Evolutionary conservation across 257 asterid species (phyloP), one percentile per base, ranked within the genome.

Genomic region (Lithospermum erythrorhizon): DNA sequence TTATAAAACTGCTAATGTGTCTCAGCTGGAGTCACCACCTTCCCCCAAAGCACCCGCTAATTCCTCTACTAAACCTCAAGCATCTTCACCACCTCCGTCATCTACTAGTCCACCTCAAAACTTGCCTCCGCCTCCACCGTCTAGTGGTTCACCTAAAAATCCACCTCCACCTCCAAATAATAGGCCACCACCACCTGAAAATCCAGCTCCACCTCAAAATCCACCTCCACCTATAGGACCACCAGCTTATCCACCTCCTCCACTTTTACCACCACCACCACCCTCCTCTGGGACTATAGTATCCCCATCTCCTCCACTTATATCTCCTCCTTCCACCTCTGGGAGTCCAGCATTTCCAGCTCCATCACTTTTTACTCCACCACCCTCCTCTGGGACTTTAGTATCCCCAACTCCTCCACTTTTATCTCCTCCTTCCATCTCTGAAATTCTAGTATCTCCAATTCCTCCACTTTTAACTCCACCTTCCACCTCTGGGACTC

Each of bases 41-140:
- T 68, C 80, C 27, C 70, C 75, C 7, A 57, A 4, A 6, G 13
- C 14, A 20, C 58, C 58, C 27, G 14, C 25, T 5, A 19, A 2
- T 20, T 20, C 5, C 0, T 20, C 78, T 30, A 68, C 80, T 29
- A 54, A 18, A 27, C 73, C 82, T 62, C 80, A 78, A 16, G 49
- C 53, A 30, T 55, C 15, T 13, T 66, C 88, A 21, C 85, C 95
- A 21, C 82, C 93, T 4, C 73, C 82, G 18, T 84, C 84, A 15
- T 60, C 76, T 14, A 17, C 71, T 11, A 48, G 66, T 11, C 72
- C 75, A 0, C 77, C 32, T 3, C 65, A 24, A 51, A 1, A 72
- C 19, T 14, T 59, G 27, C 68, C 70, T 11, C 72, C 76, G 11
- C 64, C 72, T 45, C 71, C 68, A 53, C 61, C 73, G 21, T 25